Conservation (phyloP, 805 yeast genomes). For the Wickerhamiella kazuoi region DNA sequence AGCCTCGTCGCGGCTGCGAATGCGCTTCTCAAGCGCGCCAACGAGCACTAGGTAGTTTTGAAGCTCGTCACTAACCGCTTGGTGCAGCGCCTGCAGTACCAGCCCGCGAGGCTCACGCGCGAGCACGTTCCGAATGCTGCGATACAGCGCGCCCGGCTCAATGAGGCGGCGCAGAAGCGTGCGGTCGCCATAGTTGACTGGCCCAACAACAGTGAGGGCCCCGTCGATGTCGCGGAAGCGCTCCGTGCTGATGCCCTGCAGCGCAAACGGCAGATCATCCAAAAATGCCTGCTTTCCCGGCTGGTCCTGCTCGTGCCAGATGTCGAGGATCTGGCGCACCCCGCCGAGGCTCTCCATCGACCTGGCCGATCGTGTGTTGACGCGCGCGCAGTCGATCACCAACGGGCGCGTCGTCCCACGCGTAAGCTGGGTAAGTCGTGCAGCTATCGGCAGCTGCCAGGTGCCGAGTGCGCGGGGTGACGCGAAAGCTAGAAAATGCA, state of each 20-base stretch:
- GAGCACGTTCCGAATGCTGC: slow-evolving; percentile 24
- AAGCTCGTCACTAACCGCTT: slow-evolving; percentile 29
- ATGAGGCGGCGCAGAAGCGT: slow-evolving; percentile 37
- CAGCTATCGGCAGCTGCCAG: too few species aligned
- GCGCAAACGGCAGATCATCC: slow-evolving; percentile 4
- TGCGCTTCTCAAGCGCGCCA: slow-evolving; percentile 26
- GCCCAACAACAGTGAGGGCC: not conserved
- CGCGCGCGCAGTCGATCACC: too few species aligned
- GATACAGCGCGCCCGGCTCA: slow-evolving; percentile 59
- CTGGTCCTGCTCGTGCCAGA: not conserved
- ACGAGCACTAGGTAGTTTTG: slow-evolving; percentile 28
- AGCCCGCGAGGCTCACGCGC: slow-evolving; percentile 26
- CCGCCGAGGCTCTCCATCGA: not conserved
- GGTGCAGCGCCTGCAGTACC: slow-evolving; percentile 41
- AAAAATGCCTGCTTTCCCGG: not conserved
- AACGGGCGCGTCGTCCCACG: too few species aligned
- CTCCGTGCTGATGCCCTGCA: slow-evolving; percentile 4
- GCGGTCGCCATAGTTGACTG: not conserved
- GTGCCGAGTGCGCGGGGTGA: too few species aligned
- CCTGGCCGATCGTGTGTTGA: too few species aligned
- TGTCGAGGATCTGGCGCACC: not conserved
- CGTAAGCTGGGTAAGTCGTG: too few species aligned
- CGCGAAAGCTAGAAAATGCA: too few species aligned
- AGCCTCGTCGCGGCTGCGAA: not conserved
- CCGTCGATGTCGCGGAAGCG: slow-evolving; percentile 1